These are phyloP conservation scores for Ceratobasidium sp. DNA, from an alignment of 1,284 basidiomycete species.

Conservation along the genomic window DNA sequence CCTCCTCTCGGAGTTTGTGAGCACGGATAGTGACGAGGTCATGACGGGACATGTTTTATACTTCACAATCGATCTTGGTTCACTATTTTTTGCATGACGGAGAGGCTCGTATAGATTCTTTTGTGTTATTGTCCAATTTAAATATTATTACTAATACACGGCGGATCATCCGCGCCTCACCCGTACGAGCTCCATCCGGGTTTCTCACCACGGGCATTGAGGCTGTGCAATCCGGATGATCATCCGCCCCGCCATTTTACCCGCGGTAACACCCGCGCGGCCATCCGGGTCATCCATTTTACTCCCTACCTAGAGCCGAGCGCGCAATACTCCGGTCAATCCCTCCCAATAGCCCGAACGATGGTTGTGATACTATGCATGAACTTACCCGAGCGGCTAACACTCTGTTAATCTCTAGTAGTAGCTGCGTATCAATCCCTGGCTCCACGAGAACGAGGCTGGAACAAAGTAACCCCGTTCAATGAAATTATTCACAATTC, in stretches of 20 bases:
- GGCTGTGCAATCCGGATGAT: constrained; percentile 1
- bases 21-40: constrained; percentile 7
- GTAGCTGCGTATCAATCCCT: too few relatives aligned
- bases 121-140: too few relatives aligned
- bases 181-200: neutral
- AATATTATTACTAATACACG: neutral
- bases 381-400: too few relatives aligned
- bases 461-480: too few relatives aligned
- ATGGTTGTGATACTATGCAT: too few relatives aligned
- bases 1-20: neutral
- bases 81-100: neutral
- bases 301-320: constrained; percentile 12
- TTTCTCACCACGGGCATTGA: neutral
- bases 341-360: too few relatives aligned
- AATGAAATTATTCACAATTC: too few relatives aligned
- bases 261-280: constrained; percentile 7
- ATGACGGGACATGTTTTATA: neutral
- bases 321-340: too few relatives aligned
- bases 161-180: neutral
- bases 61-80: neutral
- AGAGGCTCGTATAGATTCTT: neutral
- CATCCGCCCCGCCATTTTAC: constrained; percentile 11
- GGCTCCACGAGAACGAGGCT: too few relatives aligned
- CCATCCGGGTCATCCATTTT: constrained; percentile 20
- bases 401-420: too few relatives aligned